Evolutionary conservation across 768 basidiomycete genomes (phyloP), one percentile per base, ranked within the genome.

Genomic region (Antrodiella citrinella): DNA sequence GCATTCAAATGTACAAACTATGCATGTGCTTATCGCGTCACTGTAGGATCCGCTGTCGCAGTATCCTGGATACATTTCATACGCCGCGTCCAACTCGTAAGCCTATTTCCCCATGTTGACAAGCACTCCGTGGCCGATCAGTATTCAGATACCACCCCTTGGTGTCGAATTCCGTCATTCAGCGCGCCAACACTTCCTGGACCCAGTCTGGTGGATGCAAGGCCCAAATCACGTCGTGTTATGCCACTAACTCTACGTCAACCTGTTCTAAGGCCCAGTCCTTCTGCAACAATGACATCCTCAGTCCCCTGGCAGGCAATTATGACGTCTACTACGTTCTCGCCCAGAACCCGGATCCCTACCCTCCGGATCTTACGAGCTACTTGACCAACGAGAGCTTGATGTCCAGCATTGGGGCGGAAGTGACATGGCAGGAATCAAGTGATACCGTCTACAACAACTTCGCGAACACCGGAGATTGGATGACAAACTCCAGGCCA

Each of bases 281-380:
- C 44, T 79, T 63, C 67, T 85, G 82, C 67, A 81, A 83, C 62
- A 70, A 67, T 56, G 62, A 74, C 42, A 73, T 85, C 49, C 65
- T 82, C 4, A 70, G 67, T 0, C 75, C 77, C 22, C 68, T 82
- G 40, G 72, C 71, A 12, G 81, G 81, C 26, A 65, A 73, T 56
- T 81, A 66, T 53, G 78, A 82, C 59, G 76, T 76, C 9, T 81
- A 78, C 62, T 75, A 75, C 57, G 70, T 80, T 13, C 73, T 62
- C 13, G 57, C 70, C 11, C 42, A 41, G 30, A 63, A 69, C 50
- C 72, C 72, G 1, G 74, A 76, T 52, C 68, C 74, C 20, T 80
- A 78, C 60, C 77, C 77, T 7, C 72, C 77, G 0, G 58, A 61
- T 40, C 61, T 78, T 43, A 60, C 61, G 1, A 53, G 49, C 1